Base-by-base conservation (phyloP, 768 basidiomycete genomes). In the Asterophora parasitica region DNA sequence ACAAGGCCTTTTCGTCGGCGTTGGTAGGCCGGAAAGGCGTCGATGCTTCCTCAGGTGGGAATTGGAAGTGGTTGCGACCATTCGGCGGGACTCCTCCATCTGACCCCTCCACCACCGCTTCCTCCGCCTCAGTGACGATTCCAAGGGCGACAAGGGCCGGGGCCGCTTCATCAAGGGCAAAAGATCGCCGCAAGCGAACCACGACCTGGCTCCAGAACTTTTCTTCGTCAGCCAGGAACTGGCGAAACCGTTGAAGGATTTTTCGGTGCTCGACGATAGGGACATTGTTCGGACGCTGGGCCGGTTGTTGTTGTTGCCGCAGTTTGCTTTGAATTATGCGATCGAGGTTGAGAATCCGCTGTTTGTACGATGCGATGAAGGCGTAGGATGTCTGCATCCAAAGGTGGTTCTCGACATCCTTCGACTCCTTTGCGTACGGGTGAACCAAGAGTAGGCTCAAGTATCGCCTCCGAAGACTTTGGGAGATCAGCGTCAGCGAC, bases 361-460 rank as follows among this genome's bases (percentile, higher is more conserved):
- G 77, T 64, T 93, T 92, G 74, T 91, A 94, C 17, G 77, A 73
- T 12, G 85, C 71, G 53, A 95, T 95, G 67, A 92, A 81, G 32
- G 79, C 75, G 66, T 95, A 88, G 31, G 89, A 88, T 0, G 92
- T 94, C 61, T 91, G 86, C 81, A 92, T 89, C 92, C 92, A 95
- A 7, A 95, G 76, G 54, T 87, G 83, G 26, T 78, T 87, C 61
- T 92, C 88, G 34, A 79, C 81, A 68, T 90, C 86, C 61, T 83
- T 82, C 40, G 84, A 82, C 64, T 90, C 87, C 41, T 74, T 77
- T 35, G 85, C 75, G 57, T 77, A 79, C 1, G 88, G 84, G 59
- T 87, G 72, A 16, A 80, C 63, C 53, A 90, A 76, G 15, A 92
- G 74, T 31, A 90, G 71, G 38, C 73, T 78, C 42, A 91, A 71